Base-by-base conservation (phyloP, 2,329 filamentous ascomycete genomes). In the Xylaria arbuscula region DNA sequence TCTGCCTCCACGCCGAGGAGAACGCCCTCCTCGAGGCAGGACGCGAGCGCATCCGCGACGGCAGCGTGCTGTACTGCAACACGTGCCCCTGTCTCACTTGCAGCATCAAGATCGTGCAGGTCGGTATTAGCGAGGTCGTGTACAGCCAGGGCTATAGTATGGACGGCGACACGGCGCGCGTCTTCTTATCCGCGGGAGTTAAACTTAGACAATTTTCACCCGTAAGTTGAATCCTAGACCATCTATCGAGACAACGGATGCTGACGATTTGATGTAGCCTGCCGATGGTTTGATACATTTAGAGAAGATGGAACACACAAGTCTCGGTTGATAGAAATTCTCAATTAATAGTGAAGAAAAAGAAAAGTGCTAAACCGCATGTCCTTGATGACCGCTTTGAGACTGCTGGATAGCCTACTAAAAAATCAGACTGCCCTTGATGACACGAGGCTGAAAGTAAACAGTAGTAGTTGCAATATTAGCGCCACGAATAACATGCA, bases 1-100 rank as follows among this genome's bases (percentile, higher is more conserved):
- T 98, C 58, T 99, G 96, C 79, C 88, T 99, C n/a, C 96, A 99
- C 79, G 96, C 96, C 0, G 96, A 99, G 83, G 96, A 99, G 82
- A 99, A 99, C 79, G 96, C 96, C 1, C 85, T 99, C 66, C 85
- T 99, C 10, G 96, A 99, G 83, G 96, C 96, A 22, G 96, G 96
- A 0, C 86, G 96, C 74, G 96, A 98, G 80, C 87, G 96, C 66
- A 93, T 99, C 73, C 86, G 93, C 22, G 91, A 93, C 64, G 92
- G 90, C 4, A 89, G 92, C 45, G 92, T 93, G 58, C 83, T 99
- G 32, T 99, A 98, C 81, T 98, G 94, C 81, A 93, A 98, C 78
- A 98, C 94, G 73, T 99, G 96, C 80, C 96, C 96, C 3, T 99
- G 96, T 79, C 84, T 99, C 79, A 99, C 96, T 2, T 99, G 96